phyloP scores from a whole-genome alignment of 2,329 filamentous ascomycete species.

The Fusarium duplospermum region DNA sequence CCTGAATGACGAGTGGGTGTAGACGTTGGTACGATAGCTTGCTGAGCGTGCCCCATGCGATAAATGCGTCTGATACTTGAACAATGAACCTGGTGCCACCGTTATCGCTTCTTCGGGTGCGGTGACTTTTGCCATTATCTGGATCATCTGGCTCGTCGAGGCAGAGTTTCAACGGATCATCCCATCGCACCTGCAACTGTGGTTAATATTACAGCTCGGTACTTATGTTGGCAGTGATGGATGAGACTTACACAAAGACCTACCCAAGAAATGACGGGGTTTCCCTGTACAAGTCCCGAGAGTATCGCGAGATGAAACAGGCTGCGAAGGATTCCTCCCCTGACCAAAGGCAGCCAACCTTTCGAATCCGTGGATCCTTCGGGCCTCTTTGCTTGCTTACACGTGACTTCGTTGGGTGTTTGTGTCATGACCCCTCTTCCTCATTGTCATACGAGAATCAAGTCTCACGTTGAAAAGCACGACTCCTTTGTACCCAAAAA shows the following conservation, averaged over 20 bases:
- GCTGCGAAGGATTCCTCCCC: neutral
- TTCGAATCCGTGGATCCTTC: neutral
- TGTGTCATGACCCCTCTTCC: neutral
- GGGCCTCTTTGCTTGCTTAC: neutral
- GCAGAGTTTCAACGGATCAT: neutral
- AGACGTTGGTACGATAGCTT: neutral
- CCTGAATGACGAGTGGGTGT: neutral
- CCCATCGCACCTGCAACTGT: neutral
- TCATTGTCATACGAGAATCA: neutral
- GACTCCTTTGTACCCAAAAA: neutral
- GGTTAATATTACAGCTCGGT: neutral
- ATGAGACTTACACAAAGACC: neutral
- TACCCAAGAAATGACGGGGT: neutral
- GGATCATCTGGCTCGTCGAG: neutral
- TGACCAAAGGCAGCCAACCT: neutral
- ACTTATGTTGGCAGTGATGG: neutral
- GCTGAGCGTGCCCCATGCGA: neutral
- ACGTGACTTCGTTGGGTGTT: neutral
- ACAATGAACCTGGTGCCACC: neutral
- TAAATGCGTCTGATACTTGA: neutral
- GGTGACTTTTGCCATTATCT: too few species aligned
- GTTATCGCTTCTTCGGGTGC: too few species aligned
- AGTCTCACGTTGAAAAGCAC: neutral
- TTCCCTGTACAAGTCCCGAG: neutral
- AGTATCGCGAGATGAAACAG: neutral